Percentiles rank a stretch among this genome's conserved stretches.
Evolutionary conservation across 768 basidiomycete species (phyloP).

Genomic region (Vararia minispora): DNA sequence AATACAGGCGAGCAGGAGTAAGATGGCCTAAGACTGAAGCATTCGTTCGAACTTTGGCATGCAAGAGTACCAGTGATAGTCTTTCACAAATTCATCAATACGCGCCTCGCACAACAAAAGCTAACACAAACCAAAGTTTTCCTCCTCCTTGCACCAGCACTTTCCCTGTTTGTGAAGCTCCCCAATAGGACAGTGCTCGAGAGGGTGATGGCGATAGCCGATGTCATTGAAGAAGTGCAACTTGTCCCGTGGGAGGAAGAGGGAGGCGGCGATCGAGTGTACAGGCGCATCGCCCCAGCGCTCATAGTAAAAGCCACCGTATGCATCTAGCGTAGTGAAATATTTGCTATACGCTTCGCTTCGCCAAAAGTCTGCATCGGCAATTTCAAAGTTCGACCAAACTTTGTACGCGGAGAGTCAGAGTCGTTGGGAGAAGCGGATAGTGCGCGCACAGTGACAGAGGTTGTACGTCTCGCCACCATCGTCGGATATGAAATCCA

Average conservation of each 20-base stretch:
- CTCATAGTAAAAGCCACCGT: constrained; percentile 88
- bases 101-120: no score
- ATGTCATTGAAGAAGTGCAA: constrained; percentile 81
- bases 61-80: no score
- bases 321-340: constrained; percentile 73
- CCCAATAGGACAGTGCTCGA: constrained; percentile 64
- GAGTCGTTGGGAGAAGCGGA: not conserved
- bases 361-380: constrained; percentile 74
- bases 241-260: constrained; percentile 64
- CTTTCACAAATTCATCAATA: no score
- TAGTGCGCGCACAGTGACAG: constrained; percentile 47
- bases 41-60: no score
- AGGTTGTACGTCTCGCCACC: constrained; percentile 62
- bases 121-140: constrained; percentile 55
- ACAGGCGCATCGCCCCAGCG: constrained; percentile 86
- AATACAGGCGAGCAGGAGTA: no score
- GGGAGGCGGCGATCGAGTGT: constrained; percentile 70
- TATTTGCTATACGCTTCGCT: constrained; percentile 71
- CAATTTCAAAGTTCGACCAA: constrained; percentile 95
- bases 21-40: no score
- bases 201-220: constrained; percentile 72
- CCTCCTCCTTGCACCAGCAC: constrained; percentile 62
- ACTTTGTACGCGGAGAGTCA: constrained; percentile 30
- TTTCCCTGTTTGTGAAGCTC: constrained; percentile 43
- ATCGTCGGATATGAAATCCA: constrained; percentile 66